A percentile compares a stretch with the other conserved stretches of the same genome.
phyloP scores from a whole-genome alignment of 306 rosid species.

The Canavalia gladiata region DNA sequence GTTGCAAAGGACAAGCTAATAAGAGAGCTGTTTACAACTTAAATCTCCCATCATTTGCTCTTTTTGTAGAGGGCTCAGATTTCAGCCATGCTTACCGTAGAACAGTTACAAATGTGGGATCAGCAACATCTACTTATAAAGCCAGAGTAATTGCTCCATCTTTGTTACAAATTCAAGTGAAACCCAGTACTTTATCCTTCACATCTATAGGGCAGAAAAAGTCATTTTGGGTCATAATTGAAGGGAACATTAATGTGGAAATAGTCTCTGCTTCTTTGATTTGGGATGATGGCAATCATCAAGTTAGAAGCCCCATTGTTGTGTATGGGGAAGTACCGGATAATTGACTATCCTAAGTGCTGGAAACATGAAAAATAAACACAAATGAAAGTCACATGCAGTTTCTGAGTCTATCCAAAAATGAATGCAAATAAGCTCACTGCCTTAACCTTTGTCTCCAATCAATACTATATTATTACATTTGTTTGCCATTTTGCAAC shows the following conservation, averaged over 20 bases:
- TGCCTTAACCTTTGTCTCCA: background rate
- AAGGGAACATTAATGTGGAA: background rate
- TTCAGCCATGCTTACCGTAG: background rate
- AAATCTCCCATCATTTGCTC: slow-evolving; percentile 65
- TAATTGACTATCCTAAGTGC: background rate
- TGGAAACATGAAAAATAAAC: background rate
- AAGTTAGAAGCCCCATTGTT: slow-evolving; percentile 56
- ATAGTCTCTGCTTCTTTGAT: slow-evolving; percentile 48
- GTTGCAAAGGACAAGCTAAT: background rate
- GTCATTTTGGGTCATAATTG: slow-evolving; percentile 39
- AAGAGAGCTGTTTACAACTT: slow-evolving; percentile 31
- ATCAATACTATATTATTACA: background rate
- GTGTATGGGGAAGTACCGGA: background rate
- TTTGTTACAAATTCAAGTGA: slow-evolving; percentile 46
- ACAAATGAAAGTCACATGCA: background rate
- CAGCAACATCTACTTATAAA: slow-evolving; percentile 2
- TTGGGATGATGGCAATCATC: slow-evolving; percentile 51
- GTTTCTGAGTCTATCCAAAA: background rate
- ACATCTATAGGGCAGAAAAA: slow-evolving; percentile 42
- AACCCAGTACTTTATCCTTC: slow-evolving; percentile 48
- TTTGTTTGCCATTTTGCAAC: background rate
- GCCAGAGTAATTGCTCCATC: slow-evolving; percentile 33
- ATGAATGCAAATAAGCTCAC: background rate
- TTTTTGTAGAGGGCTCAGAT: background rate
- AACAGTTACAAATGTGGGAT: slow-evolving; percentile 48